Conservation (phyloP, 257 asterid genomes). For the Solanum acaule region DNA sequence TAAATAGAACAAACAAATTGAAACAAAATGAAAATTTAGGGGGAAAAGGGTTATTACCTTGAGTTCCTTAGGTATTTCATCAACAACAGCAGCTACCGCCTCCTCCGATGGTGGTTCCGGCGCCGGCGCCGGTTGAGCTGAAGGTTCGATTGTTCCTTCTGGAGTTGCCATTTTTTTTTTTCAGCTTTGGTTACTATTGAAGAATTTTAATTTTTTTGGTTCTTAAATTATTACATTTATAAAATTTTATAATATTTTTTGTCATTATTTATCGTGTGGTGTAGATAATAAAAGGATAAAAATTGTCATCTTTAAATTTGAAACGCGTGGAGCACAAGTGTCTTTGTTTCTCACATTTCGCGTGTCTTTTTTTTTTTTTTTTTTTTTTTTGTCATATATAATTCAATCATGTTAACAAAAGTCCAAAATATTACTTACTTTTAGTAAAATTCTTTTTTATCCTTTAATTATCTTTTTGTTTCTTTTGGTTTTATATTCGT, state of each 20-base stretch:
- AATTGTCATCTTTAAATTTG: not conserved
- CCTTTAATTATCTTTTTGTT: not conserved
- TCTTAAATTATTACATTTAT: not conserved
- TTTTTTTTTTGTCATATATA: too few species aligned
- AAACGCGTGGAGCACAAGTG: slow-evolving; percentile 1
- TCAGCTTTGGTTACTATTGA: not conserved
- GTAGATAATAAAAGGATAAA: slow-evolving; percentile 1
- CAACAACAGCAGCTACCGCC: not conserved
- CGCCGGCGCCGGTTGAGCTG: not conserved
- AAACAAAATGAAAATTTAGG: not conserved
- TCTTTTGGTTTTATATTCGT: not conserved
- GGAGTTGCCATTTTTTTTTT: not conserved
- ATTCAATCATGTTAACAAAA: not conserved
- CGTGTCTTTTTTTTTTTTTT: not conserved
- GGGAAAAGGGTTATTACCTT: not conserved
- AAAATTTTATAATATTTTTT: not conserved
- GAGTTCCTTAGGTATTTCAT: not conserved
- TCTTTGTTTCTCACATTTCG: not conserved
- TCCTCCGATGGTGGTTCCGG: not conserved
- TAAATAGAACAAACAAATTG: not conserved
- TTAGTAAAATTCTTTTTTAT: not conserved
- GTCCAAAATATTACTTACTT: not conserved
- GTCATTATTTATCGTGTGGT: not conserved
- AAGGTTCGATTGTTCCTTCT: not conserved
- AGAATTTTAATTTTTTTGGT: too few species aligned